Base-by-base conservation (phyloP, 2,329 filamentous ascomycete genomes). In the Exophiala sp. region DNA sequence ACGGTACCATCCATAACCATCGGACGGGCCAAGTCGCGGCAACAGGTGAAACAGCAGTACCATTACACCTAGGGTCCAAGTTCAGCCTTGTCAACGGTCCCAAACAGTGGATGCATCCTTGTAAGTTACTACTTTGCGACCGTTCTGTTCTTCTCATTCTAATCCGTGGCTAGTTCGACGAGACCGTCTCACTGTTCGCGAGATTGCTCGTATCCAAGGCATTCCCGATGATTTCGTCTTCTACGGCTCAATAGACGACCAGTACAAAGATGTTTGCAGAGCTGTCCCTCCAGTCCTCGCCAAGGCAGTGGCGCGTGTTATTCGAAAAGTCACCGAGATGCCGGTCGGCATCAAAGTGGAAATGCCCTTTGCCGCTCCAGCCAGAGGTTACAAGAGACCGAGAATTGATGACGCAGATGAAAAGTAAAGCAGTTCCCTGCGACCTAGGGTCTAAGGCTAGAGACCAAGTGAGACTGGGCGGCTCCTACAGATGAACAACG, bases 171-270 rank as follows among this genome's bases (percentile, higher is more conserved):
- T 32, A 58, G 49, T 22, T n/a, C 39, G 53, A 21, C 7, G 40
- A 2, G 52, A 56, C 38, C 21, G 39, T 16, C 47, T 58, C 6
- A 59, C 49, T 8, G 42, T 57, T 9, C 52, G 57, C 2, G 57
- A 59, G 30, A 35, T 57, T 18, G 57, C 57, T 10, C 57, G 54
- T 3, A 24, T 59, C 7, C 50, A 57, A 32, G 57, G 57, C 5
- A 51, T 59, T 42, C 46, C 48, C 2, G 57, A 59, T 30, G 48
- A 59, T 18, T 57, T 57, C 23, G 19, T 50, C 16, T 56, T 59
- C 23, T 51, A 42, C 29, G 43, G 47, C 18, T 41, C 53, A 1
- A 34, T 19, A 3, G 46, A 37, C 4, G 18, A 41, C 2, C 50
- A 56, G 30, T 54, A 54, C 24, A 24, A 48, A 9, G 32, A 41